Conservation (phyloP, 2,329 filamentous ascomycete genomes). For the Aspergillus luchuensis region DNA sequence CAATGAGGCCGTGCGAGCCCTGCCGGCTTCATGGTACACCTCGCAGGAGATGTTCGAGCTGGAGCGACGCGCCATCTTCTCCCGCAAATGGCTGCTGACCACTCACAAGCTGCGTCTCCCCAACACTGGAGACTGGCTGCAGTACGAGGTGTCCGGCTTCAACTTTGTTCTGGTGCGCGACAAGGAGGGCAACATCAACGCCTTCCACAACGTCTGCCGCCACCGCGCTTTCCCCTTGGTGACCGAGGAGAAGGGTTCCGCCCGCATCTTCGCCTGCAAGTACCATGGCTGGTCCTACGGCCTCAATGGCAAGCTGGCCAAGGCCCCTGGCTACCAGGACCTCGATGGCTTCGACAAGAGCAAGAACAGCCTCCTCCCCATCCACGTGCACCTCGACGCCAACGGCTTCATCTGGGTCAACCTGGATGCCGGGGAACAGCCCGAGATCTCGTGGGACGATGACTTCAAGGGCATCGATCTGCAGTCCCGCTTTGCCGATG, state of each 20-base stretch:
- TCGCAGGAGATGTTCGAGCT: conserved; percentile 54
- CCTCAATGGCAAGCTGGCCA: conserved; percentile 58
- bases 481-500: conserved; percentile 49
- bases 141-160: conserved; percentile 59
- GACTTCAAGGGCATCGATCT: conserved; percentile 54
- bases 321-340: conserved; percentile 60
- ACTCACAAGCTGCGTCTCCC: conserved; percentile 49
- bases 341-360: conserved; percentile 57
- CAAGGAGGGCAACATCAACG: conserved; percentile 56
- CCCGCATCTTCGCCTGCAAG: conserved; percentile 57
- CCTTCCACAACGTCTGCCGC: conserved; percentile 63
- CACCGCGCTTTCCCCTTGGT: conserved; percentile 63
- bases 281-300: conserved; percentile 65
- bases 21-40: conserved; percentile 56
- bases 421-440: conserved; percentile 49
- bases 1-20: conserved; percentile 43
- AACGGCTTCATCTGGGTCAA: conserved; percentile 64
- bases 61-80: conserved; percentile 60
- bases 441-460: conserved; percentile 56
- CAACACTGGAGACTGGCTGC: conserved; percentile 59
- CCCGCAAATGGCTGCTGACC: conserved; percentile 52
- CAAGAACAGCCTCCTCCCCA: conserved; percentile 56
- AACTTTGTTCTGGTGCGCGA: conserved; percentile 58
- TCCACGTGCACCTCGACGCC: conserved; percentile 56
- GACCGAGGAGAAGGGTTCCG: conserved; percentile 50